Base-by-base conservation (phyloP, 2,329 filamentous ascomycete species). In the Trichoderma guizhouense region DNA sequence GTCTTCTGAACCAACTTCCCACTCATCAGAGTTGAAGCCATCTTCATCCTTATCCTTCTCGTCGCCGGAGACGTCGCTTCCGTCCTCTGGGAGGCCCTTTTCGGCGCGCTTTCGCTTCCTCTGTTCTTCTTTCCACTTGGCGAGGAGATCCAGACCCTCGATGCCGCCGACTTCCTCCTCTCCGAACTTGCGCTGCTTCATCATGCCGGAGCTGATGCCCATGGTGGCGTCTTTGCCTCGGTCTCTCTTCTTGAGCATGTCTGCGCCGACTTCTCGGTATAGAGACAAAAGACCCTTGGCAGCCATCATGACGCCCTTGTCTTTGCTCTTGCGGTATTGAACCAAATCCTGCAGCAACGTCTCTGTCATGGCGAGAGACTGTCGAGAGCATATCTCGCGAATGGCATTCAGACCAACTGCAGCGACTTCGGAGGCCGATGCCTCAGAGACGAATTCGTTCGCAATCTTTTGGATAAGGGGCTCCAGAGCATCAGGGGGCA, bases 271-370 rank as follows among this genome's bases (percentile, higher is more conserved):
- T 79, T 98, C 95, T 76, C 96, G 88, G 84, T 97, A 99, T 7
- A 99, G 86, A 28, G 93, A 94, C 55, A 99, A 85, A 7, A 99
- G 85, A 74, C 96, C 95, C 81, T 96, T 95, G 15, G 95, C 94
- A 8, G 96, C 96, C 96, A 99, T 98, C 89, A 97, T 95, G n/a
- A 96, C 93, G 72, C 95, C 95, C 85, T 98, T 99, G 79, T 99
- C 96, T 80, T 99, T 99, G 79, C 93, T 97, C 85, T 97, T 97
- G 73, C 93, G 90, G 83, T 99, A 98, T 85, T 96, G 92, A 11
- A 98, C 94, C 67, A 99, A 84, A 85, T 99, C 96, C 81, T 99
- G 95, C 34, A 99, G 84, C n/a, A 99, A 84, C 0, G 95, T 97
- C 75, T 98, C 95, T 66, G 90, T 94, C 93, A 99, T 98, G 7